Conservation (phyloP, 192 early-diverging fungal genomes). For the Mortierella alpina region DNA sequence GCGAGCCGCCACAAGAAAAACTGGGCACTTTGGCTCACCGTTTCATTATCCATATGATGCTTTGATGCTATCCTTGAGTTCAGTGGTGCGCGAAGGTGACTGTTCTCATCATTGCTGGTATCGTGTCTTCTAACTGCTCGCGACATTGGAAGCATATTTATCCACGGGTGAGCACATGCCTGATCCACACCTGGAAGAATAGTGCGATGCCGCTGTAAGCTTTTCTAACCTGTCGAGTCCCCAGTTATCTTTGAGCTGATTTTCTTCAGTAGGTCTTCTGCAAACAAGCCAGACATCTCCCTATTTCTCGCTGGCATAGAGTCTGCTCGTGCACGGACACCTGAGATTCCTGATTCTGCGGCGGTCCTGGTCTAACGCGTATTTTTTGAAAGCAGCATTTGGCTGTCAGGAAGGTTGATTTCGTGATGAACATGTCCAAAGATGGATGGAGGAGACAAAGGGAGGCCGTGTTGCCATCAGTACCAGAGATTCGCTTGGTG, state of each 20-base stretch:
- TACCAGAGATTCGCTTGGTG: constrained; percentile 37
- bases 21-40: neutral
- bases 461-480: neutral
- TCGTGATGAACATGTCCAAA: neutral
- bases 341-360: neutral
- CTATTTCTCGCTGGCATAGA: constrained; percentile 33
- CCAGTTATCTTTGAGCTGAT: constrained; percentile 33
- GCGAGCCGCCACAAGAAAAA: too few relatives aligned
- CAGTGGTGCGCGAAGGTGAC: constrained; percentile 35
- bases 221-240: constrained; percentile 1
- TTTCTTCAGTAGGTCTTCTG: constrained; percentile 31
- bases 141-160: too few relatives aligned
- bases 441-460: neutral
- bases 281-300: constrained; percentile 25
- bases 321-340: constrained; percentile 23
- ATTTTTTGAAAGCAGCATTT: neutral
- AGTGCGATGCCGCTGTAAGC: neutral
- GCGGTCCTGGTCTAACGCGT: neutral
- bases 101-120: constrained; percentile 28
- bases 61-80: constrained; percentile 35
- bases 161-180: too few relatives aligned
- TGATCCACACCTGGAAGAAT: neutral
- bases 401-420: neutral
- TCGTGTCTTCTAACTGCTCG: constrained; percentile 13
- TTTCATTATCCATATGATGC: constrained; percentile 19